Evolutionary conservation across 306 rosid species (phyloP).

Genomic region (Oemleria cerasiformis): DNA sequence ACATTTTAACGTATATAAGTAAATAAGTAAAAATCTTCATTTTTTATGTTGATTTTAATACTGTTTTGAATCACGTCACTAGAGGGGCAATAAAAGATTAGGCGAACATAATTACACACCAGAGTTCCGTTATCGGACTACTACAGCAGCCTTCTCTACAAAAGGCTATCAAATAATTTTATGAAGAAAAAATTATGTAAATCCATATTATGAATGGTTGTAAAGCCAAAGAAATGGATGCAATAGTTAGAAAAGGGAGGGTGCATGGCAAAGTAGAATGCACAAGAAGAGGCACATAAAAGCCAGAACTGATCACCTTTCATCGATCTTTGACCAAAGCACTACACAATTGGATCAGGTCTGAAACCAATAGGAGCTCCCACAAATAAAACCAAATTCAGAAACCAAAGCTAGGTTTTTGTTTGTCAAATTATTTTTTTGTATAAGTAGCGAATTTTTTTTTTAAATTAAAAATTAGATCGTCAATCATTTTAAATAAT

Average conservation of each 20-base stretch:
- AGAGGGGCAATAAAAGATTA: no score
- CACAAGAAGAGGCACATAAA: not conserved
- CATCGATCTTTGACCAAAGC: slow-evolving; percentile 16
- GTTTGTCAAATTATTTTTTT: no score
- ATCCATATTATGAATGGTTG: not conserved
- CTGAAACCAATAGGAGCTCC: not conserved
- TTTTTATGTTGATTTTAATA: no score
- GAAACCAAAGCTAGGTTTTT: not conserved
- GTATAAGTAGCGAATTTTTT: no score
- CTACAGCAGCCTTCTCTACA: no score
- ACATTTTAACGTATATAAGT: no score
- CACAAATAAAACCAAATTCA: not conserved
- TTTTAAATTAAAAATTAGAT: no score
- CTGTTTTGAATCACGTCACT: no score
- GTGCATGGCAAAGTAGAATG: not conserved
- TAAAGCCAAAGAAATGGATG: not conserved
- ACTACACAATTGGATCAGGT: not conserved
- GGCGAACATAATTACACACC: no score
- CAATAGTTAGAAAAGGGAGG: not conserved
- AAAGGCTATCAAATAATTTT: not conserved
- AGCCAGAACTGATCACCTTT: not conserved
- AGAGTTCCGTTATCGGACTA: no score
- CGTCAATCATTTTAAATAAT: no score
- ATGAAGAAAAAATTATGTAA: not conserved
- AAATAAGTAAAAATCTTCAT: no score